A percentile compares a stretch with the other conserved stretches of the same genome.
Conservation (phyloP, 768 basidiomycete species). For the Boletus tomentosulus region DNA sequence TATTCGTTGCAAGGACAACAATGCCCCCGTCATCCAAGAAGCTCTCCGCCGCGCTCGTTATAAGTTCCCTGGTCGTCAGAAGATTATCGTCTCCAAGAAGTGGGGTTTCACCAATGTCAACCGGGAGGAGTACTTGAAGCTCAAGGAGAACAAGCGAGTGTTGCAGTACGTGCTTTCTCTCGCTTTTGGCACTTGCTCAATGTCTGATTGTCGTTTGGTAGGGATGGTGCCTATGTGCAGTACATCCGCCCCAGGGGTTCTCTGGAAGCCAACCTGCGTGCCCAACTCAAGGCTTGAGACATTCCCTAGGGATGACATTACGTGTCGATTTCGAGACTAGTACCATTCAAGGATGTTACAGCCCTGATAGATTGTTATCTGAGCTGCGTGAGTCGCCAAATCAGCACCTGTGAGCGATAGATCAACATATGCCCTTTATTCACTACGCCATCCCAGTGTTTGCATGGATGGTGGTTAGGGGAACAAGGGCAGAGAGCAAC, state of each 20-base stretch:
- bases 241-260: constrained; percentile 88
- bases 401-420: not conserved
- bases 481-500: constrained; percentile 75
- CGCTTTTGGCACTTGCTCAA: not conserved
- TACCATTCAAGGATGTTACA: constrained; percentile 16
- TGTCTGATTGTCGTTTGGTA: constrained; percentile 2
- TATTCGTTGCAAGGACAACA: constrained; percentile 87
- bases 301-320: constrained; percentile 4
- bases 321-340: constrained; percentile 13
- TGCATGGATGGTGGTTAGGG: constrained; percentile 65
- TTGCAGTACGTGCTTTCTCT: constrained; percentile 59
- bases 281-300: constrained; percentile 69
- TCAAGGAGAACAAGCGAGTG: constrained; percentile 89
- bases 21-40: constrained; percentile 88
- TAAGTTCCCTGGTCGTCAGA: constrained; percentile 99
- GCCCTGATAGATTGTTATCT: constrained; percentile 13
- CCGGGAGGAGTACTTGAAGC: constrained; percentile 80
- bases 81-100: constrained; percentile 95
- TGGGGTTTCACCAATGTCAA: constrained; percentile 98
- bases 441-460: constrained; percentile 60
- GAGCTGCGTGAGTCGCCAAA: constrained; percentile 4
- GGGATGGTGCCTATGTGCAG: constrained; percentile 92
- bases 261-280: constrained; percentile 80
- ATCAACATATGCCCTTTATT: constrained; percentile 52
- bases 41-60: constrained; percentile 96